Evolutionary conservation across 2,329 filamentous ascomycete genomes (phyloP).

Genomic region (Xylariaceae sp.): DNA sequence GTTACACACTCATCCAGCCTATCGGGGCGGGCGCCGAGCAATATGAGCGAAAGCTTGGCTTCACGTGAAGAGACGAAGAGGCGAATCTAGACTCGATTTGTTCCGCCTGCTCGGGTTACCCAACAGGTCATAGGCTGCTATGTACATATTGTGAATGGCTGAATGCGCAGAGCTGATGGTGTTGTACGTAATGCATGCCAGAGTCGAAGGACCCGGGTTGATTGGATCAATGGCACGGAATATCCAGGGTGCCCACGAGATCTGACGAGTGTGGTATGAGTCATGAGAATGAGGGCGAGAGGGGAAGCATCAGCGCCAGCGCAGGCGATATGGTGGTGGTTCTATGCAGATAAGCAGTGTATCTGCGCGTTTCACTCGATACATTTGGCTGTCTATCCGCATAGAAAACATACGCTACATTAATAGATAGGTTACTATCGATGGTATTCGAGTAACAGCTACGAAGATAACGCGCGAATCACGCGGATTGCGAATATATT

Average conservation of each 20-base stretch:
- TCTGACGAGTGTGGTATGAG: no score
- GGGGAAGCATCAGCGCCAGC: no score
- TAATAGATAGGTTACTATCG: no score
- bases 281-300: no score
- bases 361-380: not conserved
- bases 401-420: no score
- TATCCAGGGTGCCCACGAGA: not conserved
- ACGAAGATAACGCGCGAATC: no score
- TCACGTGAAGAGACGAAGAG: conserved; percentile 2
- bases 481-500: no score
- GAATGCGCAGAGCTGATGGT: not conserved
- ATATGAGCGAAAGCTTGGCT: conserved; percentile 19
- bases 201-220: not conserved
- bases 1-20: conserved; percentile 40
- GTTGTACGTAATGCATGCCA: no score
- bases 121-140: not conserved
- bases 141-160: not conserved
- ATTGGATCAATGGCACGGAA: not conserved
- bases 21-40: conserved; percentile 25
- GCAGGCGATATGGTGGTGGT: no score
- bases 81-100: not conserved
- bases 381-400: not conserved
- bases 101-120: not conserved
- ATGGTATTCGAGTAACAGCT: no score
- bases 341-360: not conserved